phyloP scores from a whole-genome alignment of 805 yeast species.

The Komagataella mondaviorum region DNA sequence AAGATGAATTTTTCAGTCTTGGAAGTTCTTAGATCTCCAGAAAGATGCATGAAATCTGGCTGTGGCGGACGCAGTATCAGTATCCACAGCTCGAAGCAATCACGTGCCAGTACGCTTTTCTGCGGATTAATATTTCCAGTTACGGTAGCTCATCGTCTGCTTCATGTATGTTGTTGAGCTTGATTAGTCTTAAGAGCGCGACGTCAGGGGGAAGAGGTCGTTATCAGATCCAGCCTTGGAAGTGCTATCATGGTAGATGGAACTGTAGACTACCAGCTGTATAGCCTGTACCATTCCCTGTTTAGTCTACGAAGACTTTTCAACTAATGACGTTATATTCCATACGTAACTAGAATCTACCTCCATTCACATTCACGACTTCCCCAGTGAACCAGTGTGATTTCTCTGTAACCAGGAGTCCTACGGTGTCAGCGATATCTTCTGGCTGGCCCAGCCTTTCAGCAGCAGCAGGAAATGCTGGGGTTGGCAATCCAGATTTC shows the following conservation, averaged over 20 bases:
- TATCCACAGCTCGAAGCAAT: background rate
- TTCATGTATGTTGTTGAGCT: background rate
- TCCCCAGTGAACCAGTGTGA: constrained; percentile 8
- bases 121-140: background rate
- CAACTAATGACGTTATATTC: no score
- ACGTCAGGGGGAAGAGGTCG: background rate
- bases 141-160: background rate
- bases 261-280: no score
- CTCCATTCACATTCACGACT: constrained; percentile 9
- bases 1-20: background rate
- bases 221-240: background rate
- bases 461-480: constrained; percentile 8
- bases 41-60: background rate
- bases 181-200: no score
- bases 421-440: constrained; percentile 10
- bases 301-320: no score
- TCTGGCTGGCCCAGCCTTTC: constrained; percentile 9
- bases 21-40: background rate
- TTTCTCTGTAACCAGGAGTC: constrained; percentile 6
- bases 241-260: no score
- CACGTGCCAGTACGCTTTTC: background rate
- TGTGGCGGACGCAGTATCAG: background rate
- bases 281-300: background rate
- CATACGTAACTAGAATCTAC: background rate
- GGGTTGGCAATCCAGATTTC: constrained; percentile 1